These are phyloP conservation scores for Lichtheimia hyalospora DNA, from an alignment of 371 early-diverging fungal genomes.

Conservation along the genomic window DNA sequence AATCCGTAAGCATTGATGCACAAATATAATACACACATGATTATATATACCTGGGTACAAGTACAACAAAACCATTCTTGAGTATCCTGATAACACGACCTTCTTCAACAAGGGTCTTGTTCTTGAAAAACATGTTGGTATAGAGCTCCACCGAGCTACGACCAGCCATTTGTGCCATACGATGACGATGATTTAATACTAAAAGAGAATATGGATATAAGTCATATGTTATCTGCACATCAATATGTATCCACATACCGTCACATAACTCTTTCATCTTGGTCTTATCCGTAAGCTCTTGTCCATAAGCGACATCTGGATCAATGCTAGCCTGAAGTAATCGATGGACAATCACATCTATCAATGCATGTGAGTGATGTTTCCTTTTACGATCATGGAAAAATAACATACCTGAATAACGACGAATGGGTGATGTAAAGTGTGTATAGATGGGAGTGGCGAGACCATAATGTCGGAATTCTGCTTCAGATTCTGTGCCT, in stretches of 20 bases:
- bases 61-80: constrained; percentile 91
- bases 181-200: constrained; percentile 92
- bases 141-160: constrained; percentile 93
- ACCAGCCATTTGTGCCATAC: constrained; percentile 94
- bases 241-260: constrained; percentile 36
- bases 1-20: constrained; percentile 7
- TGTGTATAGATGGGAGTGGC: constrained; percentile 89
- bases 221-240: neutral
- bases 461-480: constrained; percentile 89
- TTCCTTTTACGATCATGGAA: neutral
- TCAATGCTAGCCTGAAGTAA: constrained; percentile 82
- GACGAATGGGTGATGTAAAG: constrained; percentile 96
- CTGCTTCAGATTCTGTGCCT: constrained; percentile 70
- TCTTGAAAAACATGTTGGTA: constrained; percentile 92
- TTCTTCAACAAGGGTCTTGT: constrained; percentile 78
- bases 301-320: constrained; percentile 50
- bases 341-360: constrained; percentile 96
- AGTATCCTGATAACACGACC: constrained; percentile 90
- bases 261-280: constrained; percentile 81
- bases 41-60: constrained; percentile 74
- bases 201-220: neutral
- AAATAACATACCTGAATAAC: constrained; percentile 72
- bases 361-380: neutral
- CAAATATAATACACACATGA: constrained; percentile 2
- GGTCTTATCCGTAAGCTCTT: constrained; percentile 80